Base-by-base conservation (phyloP, 345 rosid species). In the Eutrema japonicum region DNA sequence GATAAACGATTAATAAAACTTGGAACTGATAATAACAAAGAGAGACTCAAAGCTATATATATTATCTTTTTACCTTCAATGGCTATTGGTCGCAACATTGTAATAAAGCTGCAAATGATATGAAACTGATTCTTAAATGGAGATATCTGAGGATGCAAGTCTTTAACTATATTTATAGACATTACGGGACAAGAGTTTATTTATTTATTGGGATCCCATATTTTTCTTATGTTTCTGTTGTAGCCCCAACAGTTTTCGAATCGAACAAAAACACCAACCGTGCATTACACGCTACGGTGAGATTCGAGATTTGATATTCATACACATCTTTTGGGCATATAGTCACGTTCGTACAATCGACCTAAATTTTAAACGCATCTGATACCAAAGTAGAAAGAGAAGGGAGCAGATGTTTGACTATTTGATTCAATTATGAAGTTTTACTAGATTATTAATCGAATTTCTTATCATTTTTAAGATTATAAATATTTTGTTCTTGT, bases 51-150 rank as follows among this genome's bases (percentile, higher is more conserved):
- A 64, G 22, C 22, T 18, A 18, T 36, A 7, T 30, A 4, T 33
- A 33, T 48, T 10, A 10, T 33, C 6, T 22, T 8, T 11, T n/a
- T 54, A 68, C 72, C 42, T 54, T 68, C 72, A 32, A 54, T 43
- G 11, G 72, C 6, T 10, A 29, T 42, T 68, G 72, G 72, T 14
- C 72, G 63, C 4, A 42, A 30, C 72, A 68, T 68, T 42, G 72
- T 30, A 30, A 30, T 41, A 10, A 68, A 32, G 18, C 43, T 42
- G 10, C 6, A 22, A 51, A 40, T 52, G 38, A n/a, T 41, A 10
- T 53, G 3, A 29, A 29, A 40, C 27, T 10, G 11, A 3, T 29
- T 27, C 49, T 40, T 60, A 30, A 30, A 30, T 30, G 32, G 3
- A 30, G 32, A 30, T 4, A 30, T 30, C 0, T 30, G 32, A 30